Base-by-base conservation (phyloP, 2,329 filamentous ascomycete species). In the Xylariaceae sp. region DNA sequence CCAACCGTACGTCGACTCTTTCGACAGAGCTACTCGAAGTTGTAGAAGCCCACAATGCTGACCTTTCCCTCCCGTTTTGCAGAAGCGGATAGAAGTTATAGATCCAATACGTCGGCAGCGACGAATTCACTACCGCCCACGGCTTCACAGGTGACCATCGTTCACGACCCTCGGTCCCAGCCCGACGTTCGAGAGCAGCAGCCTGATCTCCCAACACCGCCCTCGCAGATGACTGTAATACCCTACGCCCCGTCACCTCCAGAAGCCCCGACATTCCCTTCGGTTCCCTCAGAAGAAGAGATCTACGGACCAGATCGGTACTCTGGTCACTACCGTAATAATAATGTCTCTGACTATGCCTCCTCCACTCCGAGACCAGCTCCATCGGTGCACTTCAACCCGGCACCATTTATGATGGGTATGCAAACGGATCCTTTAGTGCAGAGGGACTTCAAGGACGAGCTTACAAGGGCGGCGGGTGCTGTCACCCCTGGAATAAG, bases 401-500 rank as follows among this genome's bases (percentile, higher is more conserved):
- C 71, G 11, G 74, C 76, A 53, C 65, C 58, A 12, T 54, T 76
- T 19, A 69, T 75, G 58, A 76, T 79, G 72, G 67, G 67, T 60
- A 46, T 64, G 60, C 50, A 65, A 60, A 53, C 61, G 60, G 65
- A 69, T 58, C 59, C 65, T 24, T 53, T 65, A 28, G 58, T 55
- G 39, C 51, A 56, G 36, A 65, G 60, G 39, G 69, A 75, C 48
- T 80, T 83, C 68, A 82, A 82, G 50, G 82, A 85, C 51, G 79
- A 82, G 39, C 69, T 84, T 31, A 75, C 79, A 45, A 74, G 81
- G 50, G 77, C 79, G 16, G 81, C 71, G 41, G 76, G 79, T 56
- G 79, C 79, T 36, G 79, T 86, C 53, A 94, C 91, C 0, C 92
- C 92, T 0, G 91, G 88, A 8, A 79, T 92, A 34, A 92, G 96